Percentiles rank a stretch among this genome's conserved stretches.
Conservation (phyloP, 768 basidiomycete species). For the Lyophyllum semitale region DNA sequence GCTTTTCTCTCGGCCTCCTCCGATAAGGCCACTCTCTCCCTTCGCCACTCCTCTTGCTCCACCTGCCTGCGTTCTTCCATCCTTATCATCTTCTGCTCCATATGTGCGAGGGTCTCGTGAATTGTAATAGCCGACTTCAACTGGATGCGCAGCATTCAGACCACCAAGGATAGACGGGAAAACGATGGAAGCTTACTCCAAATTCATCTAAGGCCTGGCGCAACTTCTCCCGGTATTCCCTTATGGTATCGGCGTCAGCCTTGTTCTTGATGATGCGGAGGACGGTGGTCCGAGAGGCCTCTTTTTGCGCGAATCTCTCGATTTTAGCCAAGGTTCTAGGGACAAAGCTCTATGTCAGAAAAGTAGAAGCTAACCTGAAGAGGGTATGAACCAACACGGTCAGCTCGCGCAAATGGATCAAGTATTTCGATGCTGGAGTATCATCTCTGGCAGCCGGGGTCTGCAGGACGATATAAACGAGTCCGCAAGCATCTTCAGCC, state of each 20-base stretch:
- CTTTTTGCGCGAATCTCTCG: not conserved
- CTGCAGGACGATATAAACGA: slow-evolving; percentile 7
- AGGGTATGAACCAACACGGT: not conserved
- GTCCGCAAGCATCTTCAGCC: slow-evolving; percentile 9
- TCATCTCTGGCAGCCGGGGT: too few species aligned
- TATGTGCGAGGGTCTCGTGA: not conserved
- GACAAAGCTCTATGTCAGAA: not conserved
- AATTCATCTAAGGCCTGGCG: slow-evolving; percentile 7
- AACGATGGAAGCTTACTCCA: not conserved
- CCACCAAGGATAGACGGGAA: not conserved
- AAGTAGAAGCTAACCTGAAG: not conserved
- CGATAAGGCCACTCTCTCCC: not conserved
- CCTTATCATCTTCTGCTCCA: not conserved
- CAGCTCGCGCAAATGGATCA: not conserved
- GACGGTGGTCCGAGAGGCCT: not conserved
- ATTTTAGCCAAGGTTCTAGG: slow-evolving; percentile 4
- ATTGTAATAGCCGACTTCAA: slow-evolving; percentile 7
- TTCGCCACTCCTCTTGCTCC: not conserved
- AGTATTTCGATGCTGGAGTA: not conserved
- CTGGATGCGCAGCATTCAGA: not conserved
- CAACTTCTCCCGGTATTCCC: slow-evolving; percentile 10
- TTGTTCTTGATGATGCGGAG: slow-evolving; percentile 4
- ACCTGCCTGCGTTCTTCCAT: not conserved
- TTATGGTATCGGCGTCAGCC: slow-evolving; percentile 4
- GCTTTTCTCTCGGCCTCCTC: not conserved